These are phyloP conservation scores for Oldenlandia corymbosa DNA, from an alignment of 257 asterid species.

Conservation along the genomic window DNA sequence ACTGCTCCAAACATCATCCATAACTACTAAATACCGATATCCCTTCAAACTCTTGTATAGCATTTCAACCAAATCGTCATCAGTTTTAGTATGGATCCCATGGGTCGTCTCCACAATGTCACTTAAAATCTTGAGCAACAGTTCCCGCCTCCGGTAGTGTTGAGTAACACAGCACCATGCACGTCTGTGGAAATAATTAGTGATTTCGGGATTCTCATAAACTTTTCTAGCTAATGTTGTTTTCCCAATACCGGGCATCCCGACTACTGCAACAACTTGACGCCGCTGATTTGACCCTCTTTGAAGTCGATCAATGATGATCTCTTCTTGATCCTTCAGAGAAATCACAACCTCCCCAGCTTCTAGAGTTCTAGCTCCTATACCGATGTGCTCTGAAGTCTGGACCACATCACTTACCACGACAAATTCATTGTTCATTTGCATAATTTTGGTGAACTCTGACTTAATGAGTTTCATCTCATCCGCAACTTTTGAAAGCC, in stretches of 20 bases:
- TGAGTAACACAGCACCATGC: conserved; percentile 18
- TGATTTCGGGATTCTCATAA: background rate
- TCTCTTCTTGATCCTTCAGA: background rate
- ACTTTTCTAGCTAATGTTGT: conserved; percentile 15
- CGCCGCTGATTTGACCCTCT: background rate
- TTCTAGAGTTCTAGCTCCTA: background rate
- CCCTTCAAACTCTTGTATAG: background rate
- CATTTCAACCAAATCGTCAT: background rate
- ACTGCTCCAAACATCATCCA: conserved; percentile 19
- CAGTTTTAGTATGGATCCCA: background rate
- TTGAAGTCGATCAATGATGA: background rate
- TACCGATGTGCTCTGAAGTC: background rate
- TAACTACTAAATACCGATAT: conserved; percentile 11
- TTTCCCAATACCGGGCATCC: conserved; percentile 20
- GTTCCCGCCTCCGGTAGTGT: background rate
- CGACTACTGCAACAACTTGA: conserved; percentile 4
- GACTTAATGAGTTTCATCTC: background rate
- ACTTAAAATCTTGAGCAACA: conserved; percentile 8
- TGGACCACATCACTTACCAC: background rate
- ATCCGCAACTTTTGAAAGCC: background rate
- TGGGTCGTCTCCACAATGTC: background rate
- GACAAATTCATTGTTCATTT: background rate
- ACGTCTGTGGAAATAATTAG: conserved; percentile 2
- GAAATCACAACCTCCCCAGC: background rate
- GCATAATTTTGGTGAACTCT: background rate